phyloP scores from a whole-genome alignment of 164 flowering plant species.

The Vitis cinerea region DNA sequence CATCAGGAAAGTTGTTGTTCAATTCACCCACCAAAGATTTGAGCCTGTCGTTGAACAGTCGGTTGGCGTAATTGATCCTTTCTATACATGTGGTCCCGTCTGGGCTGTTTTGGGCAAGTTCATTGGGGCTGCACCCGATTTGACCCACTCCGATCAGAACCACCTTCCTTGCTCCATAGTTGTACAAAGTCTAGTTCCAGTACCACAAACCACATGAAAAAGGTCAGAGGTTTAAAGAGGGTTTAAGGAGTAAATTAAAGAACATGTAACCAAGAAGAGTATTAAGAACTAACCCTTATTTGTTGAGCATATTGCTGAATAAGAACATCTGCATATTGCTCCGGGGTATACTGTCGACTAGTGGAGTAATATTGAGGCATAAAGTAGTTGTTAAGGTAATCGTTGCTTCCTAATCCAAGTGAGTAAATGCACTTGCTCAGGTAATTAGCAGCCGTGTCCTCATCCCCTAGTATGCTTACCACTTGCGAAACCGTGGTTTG shows the following conservation, averaged over 20 bases:
- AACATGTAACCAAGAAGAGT: neutral
- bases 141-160: conserved; percentile 69
- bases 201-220: neutral
- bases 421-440: conserved; percentile 60
- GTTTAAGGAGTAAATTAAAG: neutral
- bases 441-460: conserved; percentile 46
- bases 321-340: conserved; percentile 63
- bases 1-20: conserved; percentile 29
- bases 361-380: conserved; percentile 56
- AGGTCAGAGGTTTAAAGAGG: neutral
- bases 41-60: conserved; percentile 53
- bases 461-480: conserved; percentile 48
- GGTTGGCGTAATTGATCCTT: conserved; percentile 53
- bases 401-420: conserved; percentile 59
- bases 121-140: conserved; percentile 77
- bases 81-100: conserved; percentile 54
- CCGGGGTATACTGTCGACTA: conserved; percentile 54
- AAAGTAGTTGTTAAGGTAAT: conserved; percentile 62
- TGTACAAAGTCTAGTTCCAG: conserved; percentile 50
- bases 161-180: conserved; percentile 80
- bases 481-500: conserved; percentile 40
- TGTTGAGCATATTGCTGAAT: conserved; percentile 56
- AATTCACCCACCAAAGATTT: conserved; percentile 30
- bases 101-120: conserved; percentile 46
- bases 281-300: conserved; percentile 34